Evolutionary conservation across 1,284 basidiomycete genomes (phyloP), one percentile per base, ranked within the genome.

Genomic region (Apiotrichum gracile): DNA sequence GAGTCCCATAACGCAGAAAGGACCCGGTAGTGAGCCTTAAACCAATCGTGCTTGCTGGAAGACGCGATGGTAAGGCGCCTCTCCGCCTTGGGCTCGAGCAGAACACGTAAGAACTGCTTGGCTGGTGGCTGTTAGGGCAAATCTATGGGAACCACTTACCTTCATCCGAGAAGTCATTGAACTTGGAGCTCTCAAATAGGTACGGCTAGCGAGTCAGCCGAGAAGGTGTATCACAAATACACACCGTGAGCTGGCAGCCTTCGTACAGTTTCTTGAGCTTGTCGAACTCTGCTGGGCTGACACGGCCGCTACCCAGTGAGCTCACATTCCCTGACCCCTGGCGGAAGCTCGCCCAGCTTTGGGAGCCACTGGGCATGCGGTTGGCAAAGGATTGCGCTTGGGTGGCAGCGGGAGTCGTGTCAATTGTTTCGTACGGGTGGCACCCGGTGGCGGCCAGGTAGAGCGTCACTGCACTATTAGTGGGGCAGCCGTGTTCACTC

Each of bases 341-440:
- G 21, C 55, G 49, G 26, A 45, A 51, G 4, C 22, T 6, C 10
- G 34, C 26, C 49, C 49, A 51, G 49, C 42, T 45, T 13, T 38
- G 31, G 5, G 40, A 22, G 12, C 13, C 8, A 17, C 10, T 41
- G 12, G 26, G 25, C 4, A 5, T 26, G 22, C 24, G 40, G 24
- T 24, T 16, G n/a, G n/a, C n/a, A n/a, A n/a, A 22, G 40, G 14
- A 26, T 21, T 2, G 24, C 4, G 17, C 17, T 8, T 21, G 13
- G 12, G 17, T 25, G 31, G 16, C 39, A 19, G 14, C 19, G 25
- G 14, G 44, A n/a, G 4, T n/a, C 12, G 24, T 21, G 29, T 21
- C 17, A 49, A n/a, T 35, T 19, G 39, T 33, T 17, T 41, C 45
- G 47, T 58, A 58, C 5, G 60, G 60, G 31, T 52, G 54, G 6